A percentile compares a stretch with the other conserved stretches of the same genome.
phyloP scores from a whole-genome alignment of 164 flowering plant species.

The Macadamia tetraphylla region DNA sequence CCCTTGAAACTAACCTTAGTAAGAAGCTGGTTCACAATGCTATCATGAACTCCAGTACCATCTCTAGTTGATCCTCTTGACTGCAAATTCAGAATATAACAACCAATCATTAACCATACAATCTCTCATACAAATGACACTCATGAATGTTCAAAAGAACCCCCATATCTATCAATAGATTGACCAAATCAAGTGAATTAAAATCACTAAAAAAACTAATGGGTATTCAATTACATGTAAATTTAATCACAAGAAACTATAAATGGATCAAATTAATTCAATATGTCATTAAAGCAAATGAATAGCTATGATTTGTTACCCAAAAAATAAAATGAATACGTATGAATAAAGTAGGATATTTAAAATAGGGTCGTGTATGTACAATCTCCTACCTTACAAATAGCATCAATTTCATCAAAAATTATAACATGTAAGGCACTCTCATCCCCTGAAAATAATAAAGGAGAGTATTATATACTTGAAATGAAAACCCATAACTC shows the following conservation, averaged over 20 bases:
- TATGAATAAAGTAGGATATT: too few species aligned
- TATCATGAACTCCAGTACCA: conserved; percentile 74
- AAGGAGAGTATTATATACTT: neutral
- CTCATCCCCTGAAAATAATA: conserved; percentile 48
- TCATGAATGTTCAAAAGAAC: neutral
- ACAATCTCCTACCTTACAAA: conserved; percentile 49
- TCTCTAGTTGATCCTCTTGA: conserved; percentile 80
- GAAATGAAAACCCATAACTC: neutral
- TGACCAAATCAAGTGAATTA: too few species aligned
- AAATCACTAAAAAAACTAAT: too few species aligned
- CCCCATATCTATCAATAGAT: neutral
- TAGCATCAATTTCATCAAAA: conserved; percentile 83
- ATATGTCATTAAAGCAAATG: too few species aligned
- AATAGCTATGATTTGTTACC: too few species aligned
- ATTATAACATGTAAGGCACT: conserved; percentile 79
- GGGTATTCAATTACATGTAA: too few species aligned
- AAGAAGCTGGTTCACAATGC: conserved; percentile 72
- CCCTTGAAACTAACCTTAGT: conserved; percentile 46
- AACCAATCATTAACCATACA: neutral
- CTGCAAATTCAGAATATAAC: conserved; percentile 25
- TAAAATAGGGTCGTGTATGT: neutral
- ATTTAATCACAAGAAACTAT: neutral
- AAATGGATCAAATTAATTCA: neutral
- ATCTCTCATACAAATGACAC: too few species aligned
- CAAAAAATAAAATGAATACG: too few species aligned